Evolutionary conservation across 805 yeast genomes (phyloP), one percentile per base, ranked within the genome.

Genomic region (Ogataea trehaloabstinens): DNA sequence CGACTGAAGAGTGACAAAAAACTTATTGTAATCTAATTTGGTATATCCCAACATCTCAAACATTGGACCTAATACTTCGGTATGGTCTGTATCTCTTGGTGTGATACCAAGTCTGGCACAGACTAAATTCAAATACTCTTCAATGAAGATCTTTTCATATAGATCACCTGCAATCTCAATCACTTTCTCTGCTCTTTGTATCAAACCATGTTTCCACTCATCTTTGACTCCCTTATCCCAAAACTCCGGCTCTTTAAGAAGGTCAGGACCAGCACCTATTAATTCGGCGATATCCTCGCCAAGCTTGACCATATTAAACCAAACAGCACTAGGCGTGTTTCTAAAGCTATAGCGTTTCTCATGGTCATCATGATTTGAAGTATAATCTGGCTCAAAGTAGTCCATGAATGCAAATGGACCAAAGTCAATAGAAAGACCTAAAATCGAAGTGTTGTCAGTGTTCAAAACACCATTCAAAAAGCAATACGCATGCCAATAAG

Each of bases 351-450:
- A 91, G 31, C 96, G 69, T 13, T 67, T 58, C 34, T 67, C 64
- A 30, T 71, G 73, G 60, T 93, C 99, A 55, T 89, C 97, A 40
- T 87, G 88, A 56, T 93, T 91, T 2, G 98, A 91, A 0, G 97
- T 85, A 55, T 74, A 91, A 34, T 72, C 61, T 12, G 95, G 90
- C 53, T 87, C 81, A 56, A 82, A 91, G 32, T 74, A 76, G 55
- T 90, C 96, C 83, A 90, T 74, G 44, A 89, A 84, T 15, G 95
- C 85, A 64, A 86, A 93, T 1, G 99, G 98, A 3, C 98, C 99
- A 61, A 83, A 93, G 61, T 91, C 99, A 61, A 93, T 76, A 0
- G 95, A 77, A 8, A 89, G 66, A 0, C 99, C 99, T 31, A 83
- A 55, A n/a, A 91, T 71, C 0, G 96, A 86, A 1, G 96, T 87